Conservation (phyloP, 2,329 filamentous ascomycete genomes). For the Daldinia eschscholtzii region DNA sequence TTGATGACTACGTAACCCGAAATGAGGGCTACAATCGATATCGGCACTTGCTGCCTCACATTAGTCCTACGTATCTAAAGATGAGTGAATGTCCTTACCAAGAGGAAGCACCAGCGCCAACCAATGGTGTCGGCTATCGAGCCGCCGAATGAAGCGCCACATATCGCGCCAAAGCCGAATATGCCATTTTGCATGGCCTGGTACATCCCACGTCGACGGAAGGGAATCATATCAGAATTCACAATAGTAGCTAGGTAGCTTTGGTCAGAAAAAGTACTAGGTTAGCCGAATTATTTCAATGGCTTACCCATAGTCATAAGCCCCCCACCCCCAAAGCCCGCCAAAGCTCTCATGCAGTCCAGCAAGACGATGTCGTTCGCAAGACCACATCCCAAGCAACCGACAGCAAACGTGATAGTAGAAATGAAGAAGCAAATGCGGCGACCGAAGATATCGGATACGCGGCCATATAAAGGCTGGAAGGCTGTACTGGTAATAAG, state of each 20-base stretch:
- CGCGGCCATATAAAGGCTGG: slow-evolving; percentile 77
- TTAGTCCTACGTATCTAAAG: slow-evolving; percentile 3
- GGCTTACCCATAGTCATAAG: slow-evolving; percentile 75
- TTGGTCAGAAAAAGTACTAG: slow-evolving; percentile 42
- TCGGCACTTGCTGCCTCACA: slow-evolving; percentile 63
- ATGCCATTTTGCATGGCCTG: slow-evolving; percentile 72
- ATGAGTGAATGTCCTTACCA: slow-evolving; percentile 46
- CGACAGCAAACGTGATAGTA: slow-evolving; percentile 70
- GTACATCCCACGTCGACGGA: slow-evolving; percentile 68
- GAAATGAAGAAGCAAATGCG: slow-evolving; percentile 74
- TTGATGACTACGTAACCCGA: slow-evolving; percentile 67
- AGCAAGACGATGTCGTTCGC: slow-evolving; percentile 70
- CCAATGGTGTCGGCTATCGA: slow-evolving; percentile 73
- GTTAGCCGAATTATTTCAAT: background rate
- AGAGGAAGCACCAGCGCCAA: slow-evolving; percentile 76
- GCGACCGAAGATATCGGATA: slow-evolving; percentile 78
- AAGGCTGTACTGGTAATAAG: slow-evolving; percentile 78
- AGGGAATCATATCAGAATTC: slow-evolving; percentile 74
- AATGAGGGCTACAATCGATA: slow-evolving; percentile 67
- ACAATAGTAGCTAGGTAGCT: slow-evolving; percentile 62
- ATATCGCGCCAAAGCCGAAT: slow-evolving; percentile 72
- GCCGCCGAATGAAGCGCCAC: slow-evolving; percentile 74
- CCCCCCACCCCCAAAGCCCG: slow-evolving; percentile 77
- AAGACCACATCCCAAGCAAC: slow-evolving; percentile 74
- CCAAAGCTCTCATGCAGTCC: slow-evolving; percentile 74